phyloP scores from a whole-genome alignment of 2,329 filamentous ascomycete species.

The Neobulgaria alba region DNA sequence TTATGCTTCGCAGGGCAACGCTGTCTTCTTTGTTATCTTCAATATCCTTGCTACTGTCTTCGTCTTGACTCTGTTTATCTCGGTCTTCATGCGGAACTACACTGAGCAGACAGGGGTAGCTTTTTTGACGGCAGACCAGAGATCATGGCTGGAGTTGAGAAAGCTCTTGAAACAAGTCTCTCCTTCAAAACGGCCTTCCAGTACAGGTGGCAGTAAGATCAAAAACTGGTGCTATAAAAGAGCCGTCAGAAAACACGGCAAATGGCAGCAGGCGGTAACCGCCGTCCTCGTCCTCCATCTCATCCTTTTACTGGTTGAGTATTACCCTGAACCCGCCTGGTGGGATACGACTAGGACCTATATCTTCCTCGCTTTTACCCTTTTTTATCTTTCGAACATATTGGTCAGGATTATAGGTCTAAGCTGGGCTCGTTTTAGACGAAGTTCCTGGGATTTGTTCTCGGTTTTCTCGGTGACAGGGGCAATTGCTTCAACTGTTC shows the following conservation, averaged over 20 bases:
- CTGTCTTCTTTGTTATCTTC: constrained; percentile 90
- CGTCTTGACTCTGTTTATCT: constrained; percentile 93
- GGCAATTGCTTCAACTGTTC: constrained; percentile 71
- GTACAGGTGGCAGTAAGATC: constrained; percentile 67
- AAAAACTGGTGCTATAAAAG: constrained; percentile 92
- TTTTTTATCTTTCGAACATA: constrained; percentile 78
- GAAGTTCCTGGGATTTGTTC: constrained; percentile 93
- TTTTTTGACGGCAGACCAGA: constrained; percentile 88
- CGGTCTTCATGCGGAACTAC: constrained; percentile 99
- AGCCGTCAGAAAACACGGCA: constrained; percentile 87
- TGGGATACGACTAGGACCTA: constrained; percentile 67
- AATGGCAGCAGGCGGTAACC: constrained; percentile 82
- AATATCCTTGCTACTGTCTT: constrained; percentile 95
- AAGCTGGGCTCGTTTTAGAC: constrained; percentile 83
- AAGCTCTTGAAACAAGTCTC: constrained; percentile 90
- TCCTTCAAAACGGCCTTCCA: constrained; percentile 84
- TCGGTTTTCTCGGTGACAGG: constrained; percentile 72
- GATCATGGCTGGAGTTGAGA: constrained; percentile 90
- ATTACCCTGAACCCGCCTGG: constrained; percentile 60
- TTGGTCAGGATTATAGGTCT: constrained; percentile 77
- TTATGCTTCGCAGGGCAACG: constrained; percentile 70
- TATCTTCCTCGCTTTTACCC: constrained; percentile 71
- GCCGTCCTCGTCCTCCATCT: constrained; percentile 73
- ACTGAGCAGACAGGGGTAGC: constrained; percentile 97
- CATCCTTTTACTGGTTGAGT: constrained; percentile 76